Evolutionary conservation across 139 green algal genomes (phyloP).

Genomic region (Ostreobium quekettii): DNA sequence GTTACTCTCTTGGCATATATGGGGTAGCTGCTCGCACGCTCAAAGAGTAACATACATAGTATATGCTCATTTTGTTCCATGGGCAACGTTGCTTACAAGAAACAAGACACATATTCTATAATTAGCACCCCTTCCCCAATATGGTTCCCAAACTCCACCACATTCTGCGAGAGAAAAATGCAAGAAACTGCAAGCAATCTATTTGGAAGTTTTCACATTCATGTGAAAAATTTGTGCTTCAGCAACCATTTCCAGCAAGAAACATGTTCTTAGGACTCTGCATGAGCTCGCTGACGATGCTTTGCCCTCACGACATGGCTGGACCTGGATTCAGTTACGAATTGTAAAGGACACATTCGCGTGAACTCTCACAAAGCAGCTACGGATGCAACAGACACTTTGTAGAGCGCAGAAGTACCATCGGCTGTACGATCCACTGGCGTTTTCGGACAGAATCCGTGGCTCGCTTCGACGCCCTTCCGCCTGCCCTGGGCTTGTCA

Average conservation of each 20-base stretch:
- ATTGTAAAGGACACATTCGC: neutral
- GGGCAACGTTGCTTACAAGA: too few relatives aligned
- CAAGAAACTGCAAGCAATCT: too few relatives aligned
- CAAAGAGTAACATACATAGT: too few relatives aligned
- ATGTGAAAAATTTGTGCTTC: too few relatives aligned
- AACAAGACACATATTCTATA: too few relatives aligned
- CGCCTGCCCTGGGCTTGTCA: constrained; percentile 25
- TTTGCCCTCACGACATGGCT: neutral
- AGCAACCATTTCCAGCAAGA: neutral
- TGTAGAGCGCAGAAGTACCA: neutral
- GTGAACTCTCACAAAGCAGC: neutral
- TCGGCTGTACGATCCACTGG: constrained; percentile 25
- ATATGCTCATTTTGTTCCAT: too few relatives aligned
- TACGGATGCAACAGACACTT: neutral
- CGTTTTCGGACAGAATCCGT: constrained; percentile 42
- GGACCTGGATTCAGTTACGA: neutral
- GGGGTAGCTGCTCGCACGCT: too few relatives aligned
- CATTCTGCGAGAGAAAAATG: too few relatives aligned
- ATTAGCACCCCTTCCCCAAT: too few relatives aligned
- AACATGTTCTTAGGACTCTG: neutral
- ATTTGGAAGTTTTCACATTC: too few relatives aligned
- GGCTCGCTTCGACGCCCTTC: constrained; percentile 42
- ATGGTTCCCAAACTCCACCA: too few relatives aligned
- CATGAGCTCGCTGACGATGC: neutral
- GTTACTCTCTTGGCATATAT: too few relatives aligned